Evolutionary conservation across 257 asterid species (phyloP), one percentile per base, ranked within the genome.

Genomic region (Verbena officinalis): DNA sequence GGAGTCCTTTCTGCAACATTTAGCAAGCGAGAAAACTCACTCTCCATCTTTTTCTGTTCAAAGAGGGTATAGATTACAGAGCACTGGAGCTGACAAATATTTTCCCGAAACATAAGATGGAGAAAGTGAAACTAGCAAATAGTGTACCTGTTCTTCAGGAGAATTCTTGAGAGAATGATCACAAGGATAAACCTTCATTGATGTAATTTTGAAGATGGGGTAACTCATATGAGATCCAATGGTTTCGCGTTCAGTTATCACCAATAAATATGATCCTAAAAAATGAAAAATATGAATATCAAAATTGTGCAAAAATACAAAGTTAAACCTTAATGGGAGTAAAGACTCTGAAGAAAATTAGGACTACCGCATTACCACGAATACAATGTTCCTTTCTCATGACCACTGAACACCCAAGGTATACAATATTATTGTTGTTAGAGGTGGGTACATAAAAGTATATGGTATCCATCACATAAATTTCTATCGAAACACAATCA

Each of bases 1-100:
- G 77, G 83, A 73, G 85, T 85, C 81, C 69, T 78, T 87, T 90
- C 97, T 69, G 96, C 94, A 75, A 91, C 87, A 75, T 75, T 84
- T 64, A 95, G 87, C 81, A 95, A 76, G 78, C 84, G 84, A 52
- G 86, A 79, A 88, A 91, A 88, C 86, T 88, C 96, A 59, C 77
- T 75, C 82, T 95, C 98, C 96, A 78, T 80, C 77, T 81, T 88
- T 82, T 86, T 95, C 98, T 95, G 98, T 67, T 59, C 80, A 73
- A 59, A 69, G 56, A 77, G 53, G 69, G 59, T 46, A 34, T 21
- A 68, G 14, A 60, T 59, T 52, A 78, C 21, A 79, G 55, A 58
- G 68, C 53, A 27, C 63, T 46, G 73, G 45, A 73, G 40, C n/a
- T n/a, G n/a, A 33, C 46, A 61, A 68, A 44, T 62, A 64, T 20